Percentiles rank a stretch among this genome's conserved stretches.
Conservation (phyloP, 352 stramenopile species). For the Pythium brassicae region DNA sequence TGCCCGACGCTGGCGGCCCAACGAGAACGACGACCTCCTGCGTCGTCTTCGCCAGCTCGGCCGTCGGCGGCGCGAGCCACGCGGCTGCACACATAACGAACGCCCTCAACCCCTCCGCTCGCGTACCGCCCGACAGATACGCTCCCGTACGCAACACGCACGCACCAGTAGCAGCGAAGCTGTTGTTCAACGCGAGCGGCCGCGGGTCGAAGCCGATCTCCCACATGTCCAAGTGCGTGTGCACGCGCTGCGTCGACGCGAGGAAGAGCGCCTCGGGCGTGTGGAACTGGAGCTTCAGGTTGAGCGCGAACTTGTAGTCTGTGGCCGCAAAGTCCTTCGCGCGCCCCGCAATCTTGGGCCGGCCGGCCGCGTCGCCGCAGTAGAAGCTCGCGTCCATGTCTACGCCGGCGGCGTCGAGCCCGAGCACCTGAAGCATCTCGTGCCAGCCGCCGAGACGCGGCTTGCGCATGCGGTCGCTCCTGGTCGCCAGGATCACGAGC, state of each 20-base stretch:
- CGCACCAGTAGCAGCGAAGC: constrained; percentile 21
- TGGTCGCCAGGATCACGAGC: constrained; percentile 62
- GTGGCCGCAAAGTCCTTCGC: constrained; percentile 81
- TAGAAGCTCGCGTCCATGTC: constrained; percentile 70
- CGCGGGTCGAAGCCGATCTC: constrained; percentile 75
- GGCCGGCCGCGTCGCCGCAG: constrained; percentile 75
- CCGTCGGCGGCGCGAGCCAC: constrained; percentile 20
- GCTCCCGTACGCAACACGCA: too few species aligned
- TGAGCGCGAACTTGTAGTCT: constrained; percentile 89
- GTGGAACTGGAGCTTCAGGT: constrained; percentile 72
- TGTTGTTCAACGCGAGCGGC: constrained; percentile 14
- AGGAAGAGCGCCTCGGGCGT: constrained; percentile 85
- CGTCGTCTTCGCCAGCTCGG: constrained; percentile 18
- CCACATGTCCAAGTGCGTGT: constrained; percentile 65
- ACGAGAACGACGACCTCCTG: constrained; percentile 74
- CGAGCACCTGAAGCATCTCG: constrained; percentile 35
- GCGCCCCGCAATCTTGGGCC: constrained; percentile 59
- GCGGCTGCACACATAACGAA: constrained; percentile 14
- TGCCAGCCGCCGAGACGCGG: constrained; percentile 66
- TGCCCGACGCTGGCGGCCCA: constrained; percentile 70
- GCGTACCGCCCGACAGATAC: too few species aligned
- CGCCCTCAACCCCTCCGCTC: too few species aligned
- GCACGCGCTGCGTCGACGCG: constrained; percentile 56
- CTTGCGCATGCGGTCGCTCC: constrained; percentile 77
- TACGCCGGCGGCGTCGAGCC: constrained; percentile 19